A percentile compares a stretch with the other conserved stretches of the same genome.
These are phyloP conservation scores for Rutstroemia sp. DNA, from an alignment of 2,329 filamentous ascomycete genomes.

Conservation along the genomic window DNA sequence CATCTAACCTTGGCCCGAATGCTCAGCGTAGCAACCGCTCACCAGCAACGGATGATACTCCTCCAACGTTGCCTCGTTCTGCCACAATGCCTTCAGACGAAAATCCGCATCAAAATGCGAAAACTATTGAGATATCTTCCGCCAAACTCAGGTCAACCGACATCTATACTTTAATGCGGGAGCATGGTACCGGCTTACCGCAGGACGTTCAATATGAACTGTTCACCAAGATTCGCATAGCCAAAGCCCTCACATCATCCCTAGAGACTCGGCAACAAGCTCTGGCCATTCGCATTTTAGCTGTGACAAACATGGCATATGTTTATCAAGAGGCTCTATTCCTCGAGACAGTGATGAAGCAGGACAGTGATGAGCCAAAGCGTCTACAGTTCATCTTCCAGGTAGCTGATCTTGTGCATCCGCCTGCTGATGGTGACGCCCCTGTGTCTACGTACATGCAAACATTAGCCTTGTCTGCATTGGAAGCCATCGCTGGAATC, in stretches of 20 bases:
- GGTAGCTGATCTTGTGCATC: conserved; percentile 83
- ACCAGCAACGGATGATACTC: conserved; percentile 30
- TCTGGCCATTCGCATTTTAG: conserved; percentile 73
- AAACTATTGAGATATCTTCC: conserved; percentile 43
- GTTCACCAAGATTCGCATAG: conserved; percentile 73
- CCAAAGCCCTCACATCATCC: conserved; percentile 68
- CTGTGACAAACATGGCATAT: conserved; percentile 85
- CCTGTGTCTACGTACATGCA: conserved; percentile 71
- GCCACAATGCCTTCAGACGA: conserved; percentile 22
- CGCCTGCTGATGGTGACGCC: conserved; percentile 60
- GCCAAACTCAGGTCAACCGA: conserved; percentile 42
- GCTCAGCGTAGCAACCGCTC: conserved; percentile 26
- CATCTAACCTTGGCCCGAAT: conserved; percentile 29
- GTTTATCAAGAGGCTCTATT: conserved; percentile 80
- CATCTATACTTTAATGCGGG: conserved; percentile 49
- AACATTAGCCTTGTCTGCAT: conserved; percentile 68
- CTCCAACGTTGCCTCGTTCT: conserved; percentile 21
- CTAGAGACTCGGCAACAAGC: conserved; percentile 63
- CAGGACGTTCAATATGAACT: conserved; percentile 72
- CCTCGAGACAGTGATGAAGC: conserved; percentile 74
- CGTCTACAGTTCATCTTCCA: conserved; percentile 87
- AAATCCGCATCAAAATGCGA: conserved; percentile 19
- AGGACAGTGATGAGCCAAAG: conserved; percentile 83
- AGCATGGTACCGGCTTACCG: conserved; percentile 58
- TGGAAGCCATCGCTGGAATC: conserved; percentile 84